These are phyloP conservation scores for Chaetoceros muelleri DNA, from an alignment of 108 stramenopile species.

Conservation along the genomic window DNA sequence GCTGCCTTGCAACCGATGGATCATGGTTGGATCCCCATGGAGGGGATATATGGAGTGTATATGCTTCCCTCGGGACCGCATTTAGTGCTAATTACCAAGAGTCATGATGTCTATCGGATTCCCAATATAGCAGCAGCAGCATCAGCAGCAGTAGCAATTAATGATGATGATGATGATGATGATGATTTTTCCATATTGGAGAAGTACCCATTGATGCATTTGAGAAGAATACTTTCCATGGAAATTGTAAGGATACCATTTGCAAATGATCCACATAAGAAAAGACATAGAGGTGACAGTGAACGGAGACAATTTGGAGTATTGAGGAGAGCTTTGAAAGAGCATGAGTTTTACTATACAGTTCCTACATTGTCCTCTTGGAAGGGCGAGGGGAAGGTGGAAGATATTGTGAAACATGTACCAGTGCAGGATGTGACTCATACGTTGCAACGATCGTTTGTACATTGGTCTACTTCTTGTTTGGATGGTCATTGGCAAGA, in stretches of 20 bases:
- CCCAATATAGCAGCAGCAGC: constrained; percentile 10
- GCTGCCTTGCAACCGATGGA: no score
- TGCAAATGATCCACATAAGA: not conserved
- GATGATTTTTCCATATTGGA: not conserved
- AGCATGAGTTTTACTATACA: constrained; percentile 66
- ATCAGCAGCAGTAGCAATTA: not conserved
- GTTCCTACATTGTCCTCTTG: constrained; percentile 4
- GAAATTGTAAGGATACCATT: constrained; percentile 31
- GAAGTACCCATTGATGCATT: constrained; percentile 29
- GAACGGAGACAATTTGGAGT: constrained; percentile 61
- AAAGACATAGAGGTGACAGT: constrained; percentile 12
- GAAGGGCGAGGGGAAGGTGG: not conserved
- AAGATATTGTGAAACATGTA: not conserved
- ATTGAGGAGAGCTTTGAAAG: constrained; percentile 51
- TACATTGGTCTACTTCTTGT: constrained; percentile 4
- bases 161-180: not conserved
- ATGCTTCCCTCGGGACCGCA: constrained; percentile 53
- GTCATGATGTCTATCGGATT: constrained; percentile 42
- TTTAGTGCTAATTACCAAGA: constrained; percentile 43
- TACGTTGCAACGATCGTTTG: constrained; percentile 37
- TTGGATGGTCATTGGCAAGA: not conserved
- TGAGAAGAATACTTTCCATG: constrained; percentile 39
- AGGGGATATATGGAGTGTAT: constrained; percentile 77
- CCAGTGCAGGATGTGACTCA: constrained; percentile 58
- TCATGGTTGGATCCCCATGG: constrained; percentile 30